These are phyloP conservation scores for Amanita muscaria DNA, from an alignment of 768 basidiomycete genomes.

Conservation along the genomic window DNA sequence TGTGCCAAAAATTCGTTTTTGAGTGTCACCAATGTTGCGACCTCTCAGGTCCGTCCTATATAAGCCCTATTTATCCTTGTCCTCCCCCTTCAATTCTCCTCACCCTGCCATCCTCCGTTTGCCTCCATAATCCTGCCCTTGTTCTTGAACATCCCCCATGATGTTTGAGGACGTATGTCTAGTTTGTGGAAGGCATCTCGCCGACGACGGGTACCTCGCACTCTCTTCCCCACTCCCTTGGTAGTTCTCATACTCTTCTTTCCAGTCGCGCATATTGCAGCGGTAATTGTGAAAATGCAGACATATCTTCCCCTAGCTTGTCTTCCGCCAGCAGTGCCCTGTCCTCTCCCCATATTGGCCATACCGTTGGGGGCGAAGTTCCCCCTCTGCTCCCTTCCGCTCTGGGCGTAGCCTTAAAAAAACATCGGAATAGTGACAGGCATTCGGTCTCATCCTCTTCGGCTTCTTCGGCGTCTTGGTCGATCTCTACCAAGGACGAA, in stretches of 20 bases:
- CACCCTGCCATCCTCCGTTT: constrained; percentile 9
- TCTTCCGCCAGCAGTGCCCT: constrained; percentile 61
- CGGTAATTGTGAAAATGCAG: constrained; percentile 53
- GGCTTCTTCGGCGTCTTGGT: constrained; percentile 57
- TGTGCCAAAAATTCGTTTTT: constrained; percentile 25
- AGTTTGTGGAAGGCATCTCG: constrained; percentile 57
- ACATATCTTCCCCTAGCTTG: constrained; percentile 58
- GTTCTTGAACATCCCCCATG: too few relatives aligned
- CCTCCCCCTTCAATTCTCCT: constrained; percentile 8
- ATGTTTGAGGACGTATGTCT: constrained; percentile 83
- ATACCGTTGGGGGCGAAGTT: constrained; percentile 48
- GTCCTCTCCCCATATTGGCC: constrained; percentile 56
- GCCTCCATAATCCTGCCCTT: constrained; percentile 7
- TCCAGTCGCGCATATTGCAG: constrained; percentile 62
- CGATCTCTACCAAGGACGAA: constrained; percentile 56
- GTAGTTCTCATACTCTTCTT: constrained; percentile 13
- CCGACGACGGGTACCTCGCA: constrained; percentile 56
- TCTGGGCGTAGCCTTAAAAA: constrained; percentile 46
- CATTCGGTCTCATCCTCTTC: constrained; percentile 58
- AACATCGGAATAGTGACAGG: constrained; percentile 35
- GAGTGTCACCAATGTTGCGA: constrained; percentile 30
- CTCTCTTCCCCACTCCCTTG: constrained; percentile 11
- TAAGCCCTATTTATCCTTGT: constrained; percentile 19
- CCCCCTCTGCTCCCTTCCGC: constrained; percentile 60
- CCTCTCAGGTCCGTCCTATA: constrained; percentile 28